phyloP scores from a whole-genome alignment of 441 rosid species.

The Pelargonium exstipulatum region DNA sequence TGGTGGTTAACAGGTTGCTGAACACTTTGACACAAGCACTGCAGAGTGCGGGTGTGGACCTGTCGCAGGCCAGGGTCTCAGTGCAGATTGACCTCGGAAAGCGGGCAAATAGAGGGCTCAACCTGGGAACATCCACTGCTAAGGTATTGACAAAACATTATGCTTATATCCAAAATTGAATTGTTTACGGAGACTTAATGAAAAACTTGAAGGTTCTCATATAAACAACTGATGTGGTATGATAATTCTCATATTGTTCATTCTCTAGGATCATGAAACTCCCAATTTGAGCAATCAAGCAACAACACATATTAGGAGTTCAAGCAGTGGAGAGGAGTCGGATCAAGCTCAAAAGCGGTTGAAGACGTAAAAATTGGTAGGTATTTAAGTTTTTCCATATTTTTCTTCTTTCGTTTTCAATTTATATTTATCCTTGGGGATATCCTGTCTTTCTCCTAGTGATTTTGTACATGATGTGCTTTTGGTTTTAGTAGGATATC shows the following conservation, averaged over 20 bases:
- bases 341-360: constrained; percentile 3
- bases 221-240: background rate
- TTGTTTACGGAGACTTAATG: no score
- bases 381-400: no score
- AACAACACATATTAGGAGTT: background rate
- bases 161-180: background rate
- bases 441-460: no score
- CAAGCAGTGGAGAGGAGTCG: constrained; percentile 2
- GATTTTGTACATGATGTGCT: no score
- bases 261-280: no score
- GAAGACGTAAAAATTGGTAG: background rate
- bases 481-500: no score
- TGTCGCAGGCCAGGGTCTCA: background rate
- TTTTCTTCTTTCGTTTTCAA: no score
- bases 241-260: no score
- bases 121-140: background rate
- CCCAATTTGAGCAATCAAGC: background rate
- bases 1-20: background rate
- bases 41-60: background rate
- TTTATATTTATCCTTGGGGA: no score
- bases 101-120: constrained; percentile 4
- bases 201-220: no score
- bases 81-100: constrained; percentile 3
- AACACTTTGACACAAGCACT: constrained; percentile 8
- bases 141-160: background rate